phyloP scores from a whole-genome alignment of 139 green algal species.

The Tetradesmus lagerheimii region DNA sequence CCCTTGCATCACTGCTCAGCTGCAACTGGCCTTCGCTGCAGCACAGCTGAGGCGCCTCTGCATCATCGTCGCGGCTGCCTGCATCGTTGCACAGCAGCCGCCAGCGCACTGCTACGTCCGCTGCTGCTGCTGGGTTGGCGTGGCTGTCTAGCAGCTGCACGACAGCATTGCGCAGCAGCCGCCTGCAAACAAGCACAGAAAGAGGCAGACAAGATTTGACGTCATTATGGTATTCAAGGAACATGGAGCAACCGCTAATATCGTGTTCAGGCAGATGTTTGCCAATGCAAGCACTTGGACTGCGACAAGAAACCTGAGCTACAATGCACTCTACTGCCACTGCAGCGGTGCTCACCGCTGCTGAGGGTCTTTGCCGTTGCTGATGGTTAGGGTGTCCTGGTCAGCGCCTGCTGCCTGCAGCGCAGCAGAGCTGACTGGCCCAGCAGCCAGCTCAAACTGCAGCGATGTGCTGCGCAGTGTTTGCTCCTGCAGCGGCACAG shows the following conservation, averaged over 20 bases:
- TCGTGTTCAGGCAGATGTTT: no score
- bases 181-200: slow-evolving; percentile 20
- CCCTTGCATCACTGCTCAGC: slow-evolving; percentile 57
- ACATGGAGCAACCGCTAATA: background rate
- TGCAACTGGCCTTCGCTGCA: slow-evolving; percentile 6
- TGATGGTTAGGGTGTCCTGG: slow-evolving; percentile 11
- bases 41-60: slow-evolving; percentile 53
- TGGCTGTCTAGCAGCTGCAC: slow-evolving; percentile 69
- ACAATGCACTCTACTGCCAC: background rate
- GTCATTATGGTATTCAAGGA: background rate
- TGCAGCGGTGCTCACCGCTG: slow-evolving; percentile 43
- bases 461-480: slow-evolving; percentile 60
- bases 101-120: slow-evolving; percentile 59
- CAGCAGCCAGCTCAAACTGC: slow-evolving; percentile 56
- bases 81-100: background rate
- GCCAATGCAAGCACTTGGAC: background rate
- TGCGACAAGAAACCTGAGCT: background rate
- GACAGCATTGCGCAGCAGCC: slow-evolving; percentile 59
- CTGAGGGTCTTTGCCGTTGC: slow-evolving; percentile 47
- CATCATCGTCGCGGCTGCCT: background rate
- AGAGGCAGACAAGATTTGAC: background rate
- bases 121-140: slow-evolving; percentile 57
- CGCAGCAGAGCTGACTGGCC: slow-evolving; percentile 41
- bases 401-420: slow-evolving; percentile 50
- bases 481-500: slow-evolving; percentile 47